A percentile compares a stretch with the other conserved stretches of the same genome.
These are phyloP conservation scores for Protomyces lactucae-debilis DNA, from an alignment of 1,139 yeast genomes.

Conservation along the genomic window DNA sequence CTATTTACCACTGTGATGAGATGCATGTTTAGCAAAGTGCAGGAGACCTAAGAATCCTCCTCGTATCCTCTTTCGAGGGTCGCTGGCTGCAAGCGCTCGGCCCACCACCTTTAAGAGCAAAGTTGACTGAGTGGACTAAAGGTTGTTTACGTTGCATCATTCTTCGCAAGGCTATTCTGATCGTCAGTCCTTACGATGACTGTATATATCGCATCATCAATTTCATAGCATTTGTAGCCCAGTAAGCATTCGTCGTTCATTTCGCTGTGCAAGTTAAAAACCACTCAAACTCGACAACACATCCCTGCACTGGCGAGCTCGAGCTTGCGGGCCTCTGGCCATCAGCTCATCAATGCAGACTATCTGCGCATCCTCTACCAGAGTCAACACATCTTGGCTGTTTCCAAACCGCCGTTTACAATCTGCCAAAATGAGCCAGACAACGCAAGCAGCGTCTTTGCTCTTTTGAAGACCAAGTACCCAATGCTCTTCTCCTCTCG, in stretches of 20 bases:
- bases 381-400: constrained; percentile 5
- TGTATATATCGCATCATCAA: no score
- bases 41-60: constrained; percentile 1
- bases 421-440: constrained; percentile 17
- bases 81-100: background rate
- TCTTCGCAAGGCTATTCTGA: no score
- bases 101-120: constrained; percentile 1
- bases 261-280: no score
- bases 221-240: no score
- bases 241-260: no score
- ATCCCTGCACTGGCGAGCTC: no score
- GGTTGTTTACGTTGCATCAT: background rate
- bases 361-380: background rate
- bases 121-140: background rate
- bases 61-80: background rate
- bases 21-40: background rate
- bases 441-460: constrained; percentile 4
- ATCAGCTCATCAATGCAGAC: background rate
- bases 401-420: constrained; percentile 18
- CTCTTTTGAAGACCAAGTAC: background rate
- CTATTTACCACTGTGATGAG: background rate
- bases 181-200: no score
- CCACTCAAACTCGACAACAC: no score
- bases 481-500: constrained; percentile 1
- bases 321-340: background rate